A percentile compares a stretch with the other conserved stretches of the same genome.
Evolutionary conservation across 805 yeast genomes (phyloP).

Genomic region (Ogataea ganodermae): DNA sequence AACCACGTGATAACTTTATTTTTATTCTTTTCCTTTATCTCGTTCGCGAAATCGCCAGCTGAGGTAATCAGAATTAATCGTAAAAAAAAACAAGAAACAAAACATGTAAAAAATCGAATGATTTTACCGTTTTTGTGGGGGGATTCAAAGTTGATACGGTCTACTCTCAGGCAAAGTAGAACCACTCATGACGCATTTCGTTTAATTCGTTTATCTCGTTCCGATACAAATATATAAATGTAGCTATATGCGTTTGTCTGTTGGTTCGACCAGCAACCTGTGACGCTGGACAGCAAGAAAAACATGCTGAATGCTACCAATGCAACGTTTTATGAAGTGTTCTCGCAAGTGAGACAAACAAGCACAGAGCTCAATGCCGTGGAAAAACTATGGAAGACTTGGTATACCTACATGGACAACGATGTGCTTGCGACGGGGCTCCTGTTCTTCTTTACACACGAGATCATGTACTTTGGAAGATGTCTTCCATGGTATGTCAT

Average conservation of each 20-base stretch:
- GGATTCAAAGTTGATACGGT: background rate
- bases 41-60: background rate
- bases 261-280: background rate
- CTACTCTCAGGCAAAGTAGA: background rate
- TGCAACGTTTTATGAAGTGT: slow-evolving; percentile 35
- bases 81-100: no score
- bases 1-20: background rate
- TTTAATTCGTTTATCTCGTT: slow-evolving; percentile 7
- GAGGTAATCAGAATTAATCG: no score
- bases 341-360: slow-evolving; percentile 37
- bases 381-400: slow-evolving; percentile 57
- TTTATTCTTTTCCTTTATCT: background rate
- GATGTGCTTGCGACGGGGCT: slow-evolving; percentile 61
- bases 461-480: slow-evolving; percentile 58
- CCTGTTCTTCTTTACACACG: slow-evolving; percentile 55
- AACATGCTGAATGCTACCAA: background rate
- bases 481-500: slow-evolving; percentile 60
- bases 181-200: slow-evolving; percentile 5
- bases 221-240: no score
- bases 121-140: slow-evolving; percentile 1
- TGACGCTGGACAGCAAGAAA: no score
- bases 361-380: slow-evolving; percentile 45
- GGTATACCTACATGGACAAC: slow-evolving; percentile 55
- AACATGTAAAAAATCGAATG: slow-evolving; percentile 9
- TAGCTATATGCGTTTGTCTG: background rate